These are phyloP conservation scores for Trametes gibbosa DNA, from an alignment of 768 basidiomycete genomes.

Conservation along the genomic window DNA sequence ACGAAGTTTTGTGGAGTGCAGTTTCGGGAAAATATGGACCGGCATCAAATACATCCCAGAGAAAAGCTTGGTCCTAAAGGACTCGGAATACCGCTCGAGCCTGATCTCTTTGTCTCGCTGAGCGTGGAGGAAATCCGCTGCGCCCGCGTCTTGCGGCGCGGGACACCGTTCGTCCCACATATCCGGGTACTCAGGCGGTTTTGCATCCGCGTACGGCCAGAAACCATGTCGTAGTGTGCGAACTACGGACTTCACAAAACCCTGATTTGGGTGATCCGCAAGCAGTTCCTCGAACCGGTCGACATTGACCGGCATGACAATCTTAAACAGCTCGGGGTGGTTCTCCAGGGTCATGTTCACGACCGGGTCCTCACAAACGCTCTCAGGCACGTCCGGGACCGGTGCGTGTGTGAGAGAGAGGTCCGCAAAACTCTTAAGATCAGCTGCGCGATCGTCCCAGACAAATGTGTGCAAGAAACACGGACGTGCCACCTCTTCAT, in stretches of 20 bases:
- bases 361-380: constrained; percentile 10
- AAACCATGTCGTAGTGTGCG: constrained; percentile 37
- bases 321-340: constrained; percentile 29
- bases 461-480: constrained; percentile 12
- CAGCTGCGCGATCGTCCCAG: constrained; percentile 19
- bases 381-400: constrained; percentile 14
- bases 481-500: background rate
- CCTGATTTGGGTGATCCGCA: constrained; percentile 35
- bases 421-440: constrained; percentile 18
- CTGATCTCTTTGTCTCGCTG: constrained; percentile 19
- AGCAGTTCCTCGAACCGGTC: constrained; percentile 31
- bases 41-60: constrained; percentile 54
- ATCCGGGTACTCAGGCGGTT: constrained; percentile 24
- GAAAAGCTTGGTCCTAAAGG: constrained; percentile 35
- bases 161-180: constrained; percentile 4
- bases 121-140: background rate
- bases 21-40: constrained; percentile 38
- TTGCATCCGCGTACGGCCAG: constrained; percentile 41
- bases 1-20: constrained; percentile 31
- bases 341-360: constrained; percentile 25
- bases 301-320: constrained; percentile 38
- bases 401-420: constrained; percentile 8
- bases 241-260: constrained; percentile 36
- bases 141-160: background rate
- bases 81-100: constrained; percentile 17